Percentiles rank a stretch among this genome's conserved stretches.
phyloP scores from a whole-genome alignment of 2,329 filamentous ascomycete genomes.

The Bipolaris victoriae region DNA sequence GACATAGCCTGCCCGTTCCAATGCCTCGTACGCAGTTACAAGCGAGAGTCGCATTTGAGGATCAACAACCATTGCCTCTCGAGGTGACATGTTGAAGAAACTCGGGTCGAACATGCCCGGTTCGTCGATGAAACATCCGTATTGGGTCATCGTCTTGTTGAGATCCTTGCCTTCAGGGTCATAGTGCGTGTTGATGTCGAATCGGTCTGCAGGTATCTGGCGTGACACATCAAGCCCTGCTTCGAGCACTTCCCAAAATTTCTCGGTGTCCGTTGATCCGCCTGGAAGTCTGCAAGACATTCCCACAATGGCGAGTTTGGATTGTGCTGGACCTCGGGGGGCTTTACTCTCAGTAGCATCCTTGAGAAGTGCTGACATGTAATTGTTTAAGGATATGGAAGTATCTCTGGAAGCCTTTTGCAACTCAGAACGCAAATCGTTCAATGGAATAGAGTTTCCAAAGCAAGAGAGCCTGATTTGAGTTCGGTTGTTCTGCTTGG shows the following conservation, averaged over 20 bases:
- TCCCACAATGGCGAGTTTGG: conserved; percentile 45
- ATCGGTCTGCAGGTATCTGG: conserved; percentile 33
- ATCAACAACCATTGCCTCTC: conserved; percentile 35
- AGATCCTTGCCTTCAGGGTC: conserved; percentile 26
- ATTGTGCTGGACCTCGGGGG: conserved; percentile 9
- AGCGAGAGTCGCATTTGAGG: conserved; percentile 30
- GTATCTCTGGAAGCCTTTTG: neutral
- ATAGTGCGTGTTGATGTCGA: conserved; percentile 29
- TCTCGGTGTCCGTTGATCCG: conserved; percentile 32
- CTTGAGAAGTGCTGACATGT: conserved; percentile 3
- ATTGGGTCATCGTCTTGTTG: conserved; percentile 25
- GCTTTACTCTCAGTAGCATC: neutral
- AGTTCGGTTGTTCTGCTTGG: neutral
- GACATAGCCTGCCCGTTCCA: conserved; percentile 36
- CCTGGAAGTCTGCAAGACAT: conserved; percentile 46
- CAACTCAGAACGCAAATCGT: conserved; percentile 21
- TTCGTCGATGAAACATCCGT: conserved; percentile 36
- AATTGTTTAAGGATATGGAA: conserved; percentile 1
- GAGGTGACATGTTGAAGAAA: conserved; percentile 41
- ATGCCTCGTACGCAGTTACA: conserved; percentile 35
- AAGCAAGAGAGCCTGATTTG: conserved; percentile 18
- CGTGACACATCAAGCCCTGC: conserved; percentile 41
- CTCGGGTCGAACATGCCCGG: conserved; percentile 35
- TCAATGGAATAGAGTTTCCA: conserved; percentile 27
- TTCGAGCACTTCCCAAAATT: conserved; percentile 45